Evolutionary conservation across 805 yeast species (phyloP).

Genomic region (Brettanomyces naardenensis): DNA sequence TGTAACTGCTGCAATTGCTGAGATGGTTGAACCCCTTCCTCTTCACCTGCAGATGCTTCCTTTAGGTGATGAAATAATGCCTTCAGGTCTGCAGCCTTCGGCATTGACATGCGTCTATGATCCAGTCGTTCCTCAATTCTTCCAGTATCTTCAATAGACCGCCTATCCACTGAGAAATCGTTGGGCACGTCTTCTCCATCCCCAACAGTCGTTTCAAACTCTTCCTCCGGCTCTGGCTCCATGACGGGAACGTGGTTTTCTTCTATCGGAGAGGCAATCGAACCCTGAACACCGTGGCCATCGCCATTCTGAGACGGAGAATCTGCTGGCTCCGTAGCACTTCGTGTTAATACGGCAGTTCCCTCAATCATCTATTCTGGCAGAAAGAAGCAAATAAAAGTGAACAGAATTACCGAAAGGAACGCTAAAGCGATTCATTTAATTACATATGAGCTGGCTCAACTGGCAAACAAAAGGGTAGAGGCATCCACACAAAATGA

Average conservation of each 20-base stretch:
- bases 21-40: not conserved
- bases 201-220: not conserved
- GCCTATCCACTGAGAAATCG: not conserved
- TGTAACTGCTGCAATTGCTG: not conserved
- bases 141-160: constrained; percentile 2
- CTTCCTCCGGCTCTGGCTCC: constrained; percentile 1
- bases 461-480: too few species aligned
- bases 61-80: not conserved
- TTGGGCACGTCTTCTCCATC: constrained; percentile 3
- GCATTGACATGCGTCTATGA: not conserved
- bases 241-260: not conserved
- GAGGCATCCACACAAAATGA: too few species aligned
- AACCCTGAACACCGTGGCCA: too few species aligned
- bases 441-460: too few species aligned
- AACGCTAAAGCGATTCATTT: too few species aligned
- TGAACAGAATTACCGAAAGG: too few species aligned
- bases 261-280: too few species aligned
- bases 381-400: too few species aligned
- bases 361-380: too few species aligned
- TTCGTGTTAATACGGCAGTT: too few species aligned
- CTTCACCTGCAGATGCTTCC: not conserved
- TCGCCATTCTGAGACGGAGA: too few species aligned
- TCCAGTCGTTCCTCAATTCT: constrained; percentile 1
- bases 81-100: not conserved
- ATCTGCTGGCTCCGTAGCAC: too few species aligned